These are phyloP conservation scores for Decorospora gaudefroyi DNA, from an alignment of 2,329 filamentous ascomycete genomes.

Conservation along the genomic window DNA sequence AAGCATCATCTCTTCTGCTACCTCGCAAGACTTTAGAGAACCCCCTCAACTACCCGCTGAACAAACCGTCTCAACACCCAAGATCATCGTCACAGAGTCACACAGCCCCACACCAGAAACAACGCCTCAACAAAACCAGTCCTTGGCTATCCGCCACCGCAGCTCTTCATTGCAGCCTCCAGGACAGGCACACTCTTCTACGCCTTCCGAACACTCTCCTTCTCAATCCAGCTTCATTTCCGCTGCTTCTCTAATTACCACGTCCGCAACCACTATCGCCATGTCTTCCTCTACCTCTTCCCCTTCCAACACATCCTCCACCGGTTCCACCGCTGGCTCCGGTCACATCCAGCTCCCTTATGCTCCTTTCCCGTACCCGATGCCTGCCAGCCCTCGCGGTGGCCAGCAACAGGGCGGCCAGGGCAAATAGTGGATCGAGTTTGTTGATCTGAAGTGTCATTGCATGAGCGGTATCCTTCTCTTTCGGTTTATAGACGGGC, in stretches of 20 bases:
- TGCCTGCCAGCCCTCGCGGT: constrained; percentile 37
- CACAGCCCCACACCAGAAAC: constrained; percentile 8
- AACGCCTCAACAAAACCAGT: constrained; percentile 18
- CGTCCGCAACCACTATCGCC: constrained; percentile 7
- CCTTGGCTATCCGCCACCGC: constrained; percentile 15
- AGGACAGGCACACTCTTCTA: constrained; percentile 11
- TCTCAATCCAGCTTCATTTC: too few relatives aligned
- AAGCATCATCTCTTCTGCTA: constrained; percentile 7
- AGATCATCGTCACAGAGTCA: constrained; percentile 27
- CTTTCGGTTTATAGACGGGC: neutral
- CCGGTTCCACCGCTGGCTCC: constrained; percentile 36
- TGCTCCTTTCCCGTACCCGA: constrained; percentile 46
- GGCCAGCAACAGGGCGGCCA: constrained; percentile 24
- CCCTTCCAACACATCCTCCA: constrained; percentile 39
- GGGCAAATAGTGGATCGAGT: constrained; percentile 33
- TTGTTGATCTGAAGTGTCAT: too few relatives aligned
- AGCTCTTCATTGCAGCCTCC: constrained; percentile 23
- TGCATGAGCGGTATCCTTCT: constrained; percentile 1
- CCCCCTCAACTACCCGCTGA: constrained; percentile 30
- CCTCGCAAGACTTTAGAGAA: constrained; percentile 20
- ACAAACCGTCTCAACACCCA: constrained; percentile 20
- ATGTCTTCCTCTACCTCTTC: constrained; percentile 46
- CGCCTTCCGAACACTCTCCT: constrained; percentile 21
- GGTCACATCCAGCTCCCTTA: constrained; percentile 42
- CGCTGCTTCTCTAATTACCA: constrained; percentile 7